Evolutionary conservation across 352 stramenopile species (phyloP).

Genomic region (Globisporangium apiculatum): DNA sequence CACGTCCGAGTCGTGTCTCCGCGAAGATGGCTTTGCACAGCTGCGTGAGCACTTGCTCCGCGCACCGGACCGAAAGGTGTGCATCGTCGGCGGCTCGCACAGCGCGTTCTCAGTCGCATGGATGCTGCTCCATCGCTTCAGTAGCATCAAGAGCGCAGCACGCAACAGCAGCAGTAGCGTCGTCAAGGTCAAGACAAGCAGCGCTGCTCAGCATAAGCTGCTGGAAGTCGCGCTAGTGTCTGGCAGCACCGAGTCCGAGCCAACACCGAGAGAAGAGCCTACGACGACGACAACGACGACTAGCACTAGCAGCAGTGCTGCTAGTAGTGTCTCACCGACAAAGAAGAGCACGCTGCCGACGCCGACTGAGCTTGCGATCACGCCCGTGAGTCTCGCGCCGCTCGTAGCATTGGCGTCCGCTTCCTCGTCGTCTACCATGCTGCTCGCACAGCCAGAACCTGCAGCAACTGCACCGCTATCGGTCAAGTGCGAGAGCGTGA

Average conservation of each 20-base stretch:
- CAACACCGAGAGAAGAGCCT: not conserved
- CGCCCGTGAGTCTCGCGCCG: constrained; percentile 1
- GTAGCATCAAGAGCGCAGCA: constrained; percentile 5
- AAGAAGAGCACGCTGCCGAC: constrained; percentile 3
- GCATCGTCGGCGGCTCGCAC: constrained; percentile 79
- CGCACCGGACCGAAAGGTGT: constrained; percentile 50
- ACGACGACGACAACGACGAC: not conserved
- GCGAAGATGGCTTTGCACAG: constrained; percentile 46
- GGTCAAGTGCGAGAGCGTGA: constrained; percentile 11
- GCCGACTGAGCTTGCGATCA: constrained; percentile 10
- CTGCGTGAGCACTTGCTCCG: constrained; percentile 41
- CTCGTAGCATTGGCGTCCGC: not conserved
- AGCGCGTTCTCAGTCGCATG: constrained; percentile 81
- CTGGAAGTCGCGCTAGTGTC: not conserved
- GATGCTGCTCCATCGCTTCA: constrained; percentile 66
- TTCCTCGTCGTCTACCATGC: too few relatives aligned
- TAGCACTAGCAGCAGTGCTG: not conserved
- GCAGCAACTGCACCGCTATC: constrained; percentile 1
- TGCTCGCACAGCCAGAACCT: constrained; percentile 3
- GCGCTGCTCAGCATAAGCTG: not conserved
- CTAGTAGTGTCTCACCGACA: not conserved
- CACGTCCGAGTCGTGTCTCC: constrained; percentile 52
- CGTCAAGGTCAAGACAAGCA: not conserved
- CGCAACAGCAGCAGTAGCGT: not conserved
- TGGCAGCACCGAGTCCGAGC: too few relatives aligned